Evolutionary conservation across 2,329 filamentous ascomycete species (phyloP), one percentile per base, ranked within the genome.

Genomic region (Didymella glomerata): DNA sequence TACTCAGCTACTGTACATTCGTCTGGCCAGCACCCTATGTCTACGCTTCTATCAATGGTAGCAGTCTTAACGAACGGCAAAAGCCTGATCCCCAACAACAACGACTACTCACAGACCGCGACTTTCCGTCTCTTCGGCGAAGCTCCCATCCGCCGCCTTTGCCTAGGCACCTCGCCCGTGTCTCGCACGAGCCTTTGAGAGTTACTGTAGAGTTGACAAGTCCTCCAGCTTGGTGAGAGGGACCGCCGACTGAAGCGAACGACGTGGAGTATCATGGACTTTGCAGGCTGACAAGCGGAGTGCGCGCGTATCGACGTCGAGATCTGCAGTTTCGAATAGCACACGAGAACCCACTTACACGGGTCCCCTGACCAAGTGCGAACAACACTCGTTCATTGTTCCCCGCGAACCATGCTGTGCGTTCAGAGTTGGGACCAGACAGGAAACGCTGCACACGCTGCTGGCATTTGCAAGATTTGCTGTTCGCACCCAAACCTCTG

Each of bases 381-480:
- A 20, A 40, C 16, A 20, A 22, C 50, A 49, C 2, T 27, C 22
- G 41, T 22, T 22, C 30, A 22, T 38, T 41, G 13, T 22, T 24
- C 7, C 22, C 40, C 44, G 25, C 16, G 36, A 32, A 41, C 9
- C 8, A 48, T 20, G 44, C 22, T 18, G 10, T 32, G 22, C 6
- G 36, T 13, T 36, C 25, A 44, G 22, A n/a, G 18, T 11, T 48
- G 1, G 18, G 27, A 20, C 14, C 16, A 42, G 34, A 11, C 30
- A 42, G 25, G 52, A 36, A 25, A 42, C 27, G 45, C 45, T 54
- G 52, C 52, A 48, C 44, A 54, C 27, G 44, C 34, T 42, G 45
- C 52, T 49, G 52, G 28, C 42, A 42, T 25, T 20, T 11, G 34
- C n/a, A 28, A 46, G n/a, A 32, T 34, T 22, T 41, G 14, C 47